Conservation (phyloP, 257 asterid species). For the Perilla frutescens region DNA sequence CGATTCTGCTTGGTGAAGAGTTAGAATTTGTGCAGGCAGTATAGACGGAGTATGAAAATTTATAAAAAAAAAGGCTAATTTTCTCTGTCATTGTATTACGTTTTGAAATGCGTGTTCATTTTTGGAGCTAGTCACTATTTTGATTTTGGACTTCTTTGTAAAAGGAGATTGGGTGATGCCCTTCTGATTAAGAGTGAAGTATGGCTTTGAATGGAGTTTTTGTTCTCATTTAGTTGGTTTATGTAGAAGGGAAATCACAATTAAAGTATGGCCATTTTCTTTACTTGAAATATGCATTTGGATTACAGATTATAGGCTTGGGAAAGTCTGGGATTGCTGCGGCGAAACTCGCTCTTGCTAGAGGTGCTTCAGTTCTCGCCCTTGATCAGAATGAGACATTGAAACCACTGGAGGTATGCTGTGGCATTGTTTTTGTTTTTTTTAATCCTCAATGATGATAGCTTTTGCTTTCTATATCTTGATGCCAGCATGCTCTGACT, state of each 20-base stretch:
- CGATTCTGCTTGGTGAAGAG: neutral
- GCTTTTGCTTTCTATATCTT: constrained; percentile 1
- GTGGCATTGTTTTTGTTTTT: constrained; percentile 10
- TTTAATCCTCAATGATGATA: neutral
- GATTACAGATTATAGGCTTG: constrained; percentile 43
- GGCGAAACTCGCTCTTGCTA: constrained; percentile 46
- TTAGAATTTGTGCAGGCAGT: neutral
- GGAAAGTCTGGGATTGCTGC: constrained; percentile 49
- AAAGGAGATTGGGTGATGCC: neutral
- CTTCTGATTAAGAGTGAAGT: neutral
- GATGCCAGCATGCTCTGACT: constrained; percentile 16
- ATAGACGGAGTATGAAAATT: neutral
- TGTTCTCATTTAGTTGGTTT: neutral
- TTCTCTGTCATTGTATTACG: neutral
- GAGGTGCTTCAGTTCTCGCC: constrained; percentile 57
- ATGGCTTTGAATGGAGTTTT: neutral
- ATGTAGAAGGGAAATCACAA: neutral
- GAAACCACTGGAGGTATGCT: constrained; percentile 27
- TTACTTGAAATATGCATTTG: neutral
- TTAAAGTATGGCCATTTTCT: neutral
- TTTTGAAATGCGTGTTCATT: neutral
- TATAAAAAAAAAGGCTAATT: neutral
- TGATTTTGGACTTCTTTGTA: neutral
- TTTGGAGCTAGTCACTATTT: neutral
- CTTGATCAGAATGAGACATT: constrained; percentile 43